phyloP scores from a whole-genome alignment of 495 filamentous ascomycete species.

The Penicillium antarcticum region DNA sequence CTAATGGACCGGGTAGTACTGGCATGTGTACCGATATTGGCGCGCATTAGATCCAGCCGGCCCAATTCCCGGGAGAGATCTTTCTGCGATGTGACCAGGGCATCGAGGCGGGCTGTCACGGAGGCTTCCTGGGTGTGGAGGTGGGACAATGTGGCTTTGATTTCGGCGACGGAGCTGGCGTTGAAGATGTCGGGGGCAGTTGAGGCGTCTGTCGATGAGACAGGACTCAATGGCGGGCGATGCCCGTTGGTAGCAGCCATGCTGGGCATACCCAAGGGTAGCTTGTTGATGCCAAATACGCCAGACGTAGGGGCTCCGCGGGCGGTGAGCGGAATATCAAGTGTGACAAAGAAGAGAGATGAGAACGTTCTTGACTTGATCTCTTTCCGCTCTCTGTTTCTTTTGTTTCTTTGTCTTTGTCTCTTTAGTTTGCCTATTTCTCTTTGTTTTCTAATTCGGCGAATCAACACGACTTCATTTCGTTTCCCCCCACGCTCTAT shows the following conservation, averaged over 20 bases:
- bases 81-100: slow-evolving; percentile 72
- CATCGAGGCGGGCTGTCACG: slow-evolving; percentile 70
- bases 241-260: slow-evolving; percentile 31
- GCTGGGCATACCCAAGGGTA: background rate
- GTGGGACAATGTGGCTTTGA: slow-evolving; percentile 68
- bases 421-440: background rate
- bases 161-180: slow-evolving; percentile 71
- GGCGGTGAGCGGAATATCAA: slow-evolving; percentile 30
- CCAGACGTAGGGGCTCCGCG: slow-evolving; percentile 12
- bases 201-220: slow-evolving; percentile 8
- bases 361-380: too few relatives aligned
- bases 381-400: background rate
- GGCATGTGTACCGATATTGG: slow-evolving; percentile 83
- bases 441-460: background rate
- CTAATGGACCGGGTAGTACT: slow-evolving; percentile 78
- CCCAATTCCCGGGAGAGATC: slow-evolving; percentile 79
- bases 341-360: slow-evolving; percentile 4
- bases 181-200: slow-evolving; percentile 52
- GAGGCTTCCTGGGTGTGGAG: slow-evolving; percentile 72
- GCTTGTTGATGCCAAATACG: slow-evolving; percentile 24
- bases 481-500: slow-evolving; percentile 6
- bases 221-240: slow-evolving; percentile 2
- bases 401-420: slow-evolving; percentile 1
- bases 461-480: slow-evolving; percentile 22
- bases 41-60: slow-evolving; percentile 86